Evolutionary conservation across 306 rosid species (phyloP).

Genomic region (Citrullus amarus): DNA sequence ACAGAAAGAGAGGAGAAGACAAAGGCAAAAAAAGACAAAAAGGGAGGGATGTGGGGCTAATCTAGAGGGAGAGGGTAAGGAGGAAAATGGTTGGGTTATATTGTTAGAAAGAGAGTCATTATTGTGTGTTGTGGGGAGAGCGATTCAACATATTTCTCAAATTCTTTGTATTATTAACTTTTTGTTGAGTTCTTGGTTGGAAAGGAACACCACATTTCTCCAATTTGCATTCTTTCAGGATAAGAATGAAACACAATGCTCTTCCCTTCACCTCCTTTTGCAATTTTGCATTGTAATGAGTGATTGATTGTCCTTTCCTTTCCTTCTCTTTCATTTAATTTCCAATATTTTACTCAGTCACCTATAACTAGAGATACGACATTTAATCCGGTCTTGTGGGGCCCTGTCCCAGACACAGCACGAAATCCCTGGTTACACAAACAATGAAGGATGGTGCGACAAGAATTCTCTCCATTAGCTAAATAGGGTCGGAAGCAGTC

Average conservation of each 20-base stretch:
- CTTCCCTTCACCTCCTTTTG: background rate
- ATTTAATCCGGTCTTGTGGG: no score
- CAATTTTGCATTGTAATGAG: background rate
- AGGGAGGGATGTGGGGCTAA: background rate
- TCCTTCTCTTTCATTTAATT: no score
- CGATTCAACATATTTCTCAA: background rate
- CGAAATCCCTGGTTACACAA: no score
- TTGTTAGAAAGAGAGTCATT: background rate
- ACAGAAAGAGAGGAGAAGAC: background rate
- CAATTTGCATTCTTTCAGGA: background rate
- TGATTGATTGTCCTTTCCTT: background rate
- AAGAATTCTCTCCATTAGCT: no score
- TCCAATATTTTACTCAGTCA: no score
- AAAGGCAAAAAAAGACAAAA: background rate
- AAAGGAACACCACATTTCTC: background rate
- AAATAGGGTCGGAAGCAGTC: no score
- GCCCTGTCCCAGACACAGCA: no score
- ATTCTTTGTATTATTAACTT: background rate
- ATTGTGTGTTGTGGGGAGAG: background rate
- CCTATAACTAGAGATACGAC: no score
- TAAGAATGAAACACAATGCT: background rate
- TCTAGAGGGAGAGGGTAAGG: background rate
- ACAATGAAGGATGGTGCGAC: no score
- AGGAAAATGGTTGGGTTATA: background rate
- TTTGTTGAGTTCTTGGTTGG: background rate